A percentile compares a stretch with the other conserved stretches of the same genome.
Evolutionary conservation across 2,329 filamentous ascomycete species (phyloP).

Genomic region (Stagonosporopsis rhizophila): DNA sequence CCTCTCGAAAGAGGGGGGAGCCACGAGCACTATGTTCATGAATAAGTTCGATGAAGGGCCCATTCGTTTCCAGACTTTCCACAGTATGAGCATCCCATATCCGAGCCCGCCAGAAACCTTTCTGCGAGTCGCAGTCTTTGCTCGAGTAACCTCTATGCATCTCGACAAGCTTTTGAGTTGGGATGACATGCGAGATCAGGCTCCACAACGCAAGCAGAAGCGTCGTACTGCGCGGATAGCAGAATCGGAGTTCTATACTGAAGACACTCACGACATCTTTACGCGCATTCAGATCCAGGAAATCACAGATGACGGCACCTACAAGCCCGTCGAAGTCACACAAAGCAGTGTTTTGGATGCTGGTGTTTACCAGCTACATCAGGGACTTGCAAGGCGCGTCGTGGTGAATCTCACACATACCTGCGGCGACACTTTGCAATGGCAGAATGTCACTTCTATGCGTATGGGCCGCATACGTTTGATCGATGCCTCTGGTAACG

Average conservation of each 20-base stretch:
- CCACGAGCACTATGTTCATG: constrained; percentile 95
- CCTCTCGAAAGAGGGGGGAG: constrained; percentile 81
- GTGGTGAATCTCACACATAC: constrained; percentile 89
- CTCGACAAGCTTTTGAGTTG: constrained; percentile 96
- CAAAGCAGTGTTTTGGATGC: constrained; percentile 82
- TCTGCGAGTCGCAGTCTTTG: constrained; percentile 88
- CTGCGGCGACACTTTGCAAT: constrained; percentile 85
- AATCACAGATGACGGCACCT: constrained; percentile 88
- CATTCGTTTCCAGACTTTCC: constrained; percentile 94
- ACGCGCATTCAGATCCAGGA: constrained; percentile 88
- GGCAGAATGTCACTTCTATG: constrained; percentile 81
- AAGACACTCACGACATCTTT: constrained; percentile 94
- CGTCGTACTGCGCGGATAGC: constrained; percentile 74
- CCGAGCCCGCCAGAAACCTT: constrained; percentile 76
- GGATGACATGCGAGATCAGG: constrained; percentile 93
- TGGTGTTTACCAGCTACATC: constrained; percentile 94
- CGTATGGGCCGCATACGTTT: constrained; percentile 83
- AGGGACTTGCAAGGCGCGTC: constrained; percentile 88
- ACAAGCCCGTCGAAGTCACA: constrained; percentile 89
- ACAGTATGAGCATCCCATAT: constrained; percentile 93
- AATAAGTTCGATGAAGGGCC: constrained; percentile 91
- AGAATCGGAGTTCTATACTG: constrained; percentile 90
- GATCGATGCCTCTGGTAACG: constrained; percentile 83
- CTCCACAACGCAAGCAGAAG: constrained; percentile 63
- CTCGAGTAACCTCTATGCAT: constrained; percentile 89